These are phyloP conservation scores for Aschersonia sp. DNA, from an alignment of 2,329 filamentous ascomycete species.

Conservation along the genomic window DNA sequence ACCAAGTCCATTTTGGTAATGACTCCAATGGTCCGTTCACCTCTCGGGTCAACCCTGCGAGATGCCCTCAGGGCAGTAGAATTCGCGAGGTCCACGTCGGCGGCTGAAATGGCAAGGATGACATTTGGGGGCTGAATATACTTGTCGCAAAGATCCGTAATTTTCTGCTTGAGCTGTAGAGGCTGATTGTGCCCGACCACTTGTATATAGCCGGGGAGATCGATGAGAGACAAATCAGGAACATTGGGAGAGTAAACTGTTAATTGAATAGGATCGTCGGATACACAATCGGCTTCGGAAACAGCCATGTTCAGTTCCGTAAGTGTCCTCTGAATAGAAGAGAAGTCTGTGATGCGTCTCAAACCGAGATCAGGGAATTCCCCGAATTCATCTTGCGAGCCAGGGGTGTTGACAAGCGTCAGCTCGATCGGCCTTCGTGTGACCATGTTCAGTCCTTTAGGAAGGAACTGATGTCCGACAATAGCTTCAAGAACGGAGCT, in stretches of 20 bases:
- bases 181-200: constrained; percentile 87
- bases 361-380: constrained; percentile 90
- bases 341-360: constrained; percentile 82
- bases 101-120: constrained; percentile 92
- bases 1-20: constrained; percentile 99
- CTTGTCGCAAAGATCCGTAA: constrained; percentile 91
- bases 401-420: constrained; percentile 88
- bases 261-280: constrained; percentile 91
- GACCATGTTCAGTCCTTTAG: constrained; percentile 98
- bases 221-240: constrained; percentile 88
- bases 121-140: constrained; percentile 95
- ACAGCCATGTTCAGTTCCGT: constrained; percentile 93
- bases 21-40: constrained; percentile 95
- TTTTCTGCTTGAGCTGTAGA: constrained; percentile 84
- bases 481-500: constrained; percentile 95
- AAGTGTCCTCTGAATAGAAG: constrained; percentile 79
- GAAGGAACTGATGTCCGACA: constrained; percentile 93
- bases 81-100: constrained; percentile 93
- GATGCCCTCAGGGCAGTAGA: constrained; percentile 86
- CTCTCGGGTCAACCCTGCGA: constrained; percentile 80
- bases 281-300: constrained; percentile 80
- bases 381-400: constrained; percentile 76
- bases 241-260: constrained; percentile 93
- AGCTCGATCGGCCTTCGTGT: constrained; percentile 91
- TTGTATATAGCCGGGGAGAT: constrained; percentile 94